A percentile compares a stretch with the other conserved stretches of the same genome.
These are phyloP conservation scores for Oidiodendron maius DNA, from an alignment of 495 filamentous ascomycete species.

Conservation along the genomic window DNA sequence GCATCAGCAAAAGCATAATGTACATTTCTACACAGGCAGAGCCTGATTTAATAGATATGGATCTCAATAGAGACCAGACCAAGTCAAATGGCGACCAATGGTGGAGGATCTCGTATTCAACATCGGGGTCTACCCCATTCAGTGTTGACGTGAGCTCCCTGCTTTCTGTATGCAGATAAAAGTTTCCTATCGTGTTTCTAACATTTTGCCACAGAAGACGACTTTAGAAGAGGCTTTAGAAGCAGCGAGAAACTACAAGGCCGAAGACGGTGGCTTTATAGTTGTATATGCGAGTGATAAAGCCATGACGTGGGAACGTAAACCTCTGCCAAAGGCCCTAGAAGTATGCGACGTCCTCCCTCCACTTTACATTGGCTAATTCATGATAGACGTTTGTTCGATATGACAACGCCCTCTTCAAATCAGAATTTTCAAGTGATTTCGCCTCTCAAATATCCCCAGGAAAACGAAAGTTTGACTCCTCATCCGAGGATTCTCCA, in stretches of 20 bases:
- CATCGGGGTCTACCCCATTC: slow-evolving; percentile 13
- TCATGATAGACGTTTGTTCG: slow-evolving; percentile 18
- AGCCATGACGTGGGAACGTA: slow-evolving; percentile 21
- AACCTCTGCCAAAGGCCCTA: slow-evolving; percentile 25
- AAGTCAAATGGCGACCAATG: slow-evolving; percentile 26
- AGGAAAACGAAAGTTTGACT: slow-evolving; percentile 19
- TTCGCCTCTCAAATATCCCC: slow-evolving; percentile 6
- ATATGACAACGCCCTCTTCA: slow-evolving; percentile 18
- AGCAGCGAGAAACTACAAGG: slow-evolving; percentile 20
- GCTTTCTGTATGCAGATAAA: slow-evolving; percentile 6
- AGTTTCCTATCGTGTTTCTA: slow-evolving; percentile 8
- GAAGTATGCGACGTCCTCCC: slow-evolving; percentile 21
- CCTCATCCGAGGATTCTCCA: slow-evolving; percentile 2
- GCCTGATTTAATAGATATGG: slow-evolving; percentile 18
- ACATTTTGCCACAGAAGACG: slow-evolving; percentile 20
- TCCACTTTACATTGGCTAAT: slow-evolving; percentile 2
- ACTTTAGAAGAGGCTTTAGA: slow-evolving; percentile 29
- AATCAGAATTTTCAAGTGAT: slow-evolving; percentile 7
- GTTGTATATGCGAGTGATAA: slow-evolving; percentile 31
- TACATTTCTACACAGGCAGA: slow-evolving; percentile 16
- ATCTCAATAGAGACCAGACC: slow-evolving; percentile 14
- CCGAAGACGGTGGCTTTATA: slow-evolving; percentile 24
- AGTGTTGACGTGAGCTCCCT: slow-evolving; percentile 18
- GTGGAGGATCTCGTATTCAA: slow-evolving; percentile 29
- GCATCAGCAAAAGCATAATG: slow-evolving; percentile 17